Base-by-base conservation (phyloP, 805 yeast genomes). In the Candida boleticola region DNA sequence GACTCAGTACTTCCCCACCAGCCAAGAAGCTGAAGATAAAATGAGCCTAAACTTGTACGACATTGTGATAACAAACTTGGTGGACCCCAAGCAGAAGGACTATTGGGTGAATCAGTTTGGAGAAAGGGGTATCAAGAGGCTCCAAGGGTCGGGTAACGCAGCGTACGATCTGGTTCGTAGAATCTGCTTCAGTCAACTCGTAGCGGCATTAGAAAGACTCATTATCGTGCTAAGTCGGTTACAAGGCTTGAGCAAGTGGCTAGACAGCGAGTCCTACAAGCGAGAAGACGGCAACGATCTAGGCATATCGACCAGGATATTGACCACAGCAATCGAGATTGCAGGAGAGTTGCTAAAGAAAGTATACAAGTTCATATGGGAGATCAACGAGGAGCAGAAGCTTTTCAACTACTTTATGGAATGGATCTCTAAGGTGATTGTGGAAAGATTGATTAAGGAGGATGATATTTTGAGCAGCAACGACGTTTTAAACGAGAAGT, bases 21-120 rank as follows among this genome's bases (percentile, higher is more conserved):
- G 47, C 2, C 44, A 43, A 9, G 50, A 48, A 10, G 47, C 51
- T 26, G 50, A 49, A 19, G 45, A 45, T 4, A 41, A 38, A 16
- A 49, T 64, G 16, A 38, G 46, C 13, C 39, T 47, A 7, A 50
- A 53, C 29, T 54, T 80, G 5, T 71, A 71, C 42, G 77, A 76
- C 38, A 50, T 77, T 18, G 56, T 80, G 2, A 52, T 80, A 3
- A 77, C 85, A 0, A 84, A 85, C 1, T 63, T 76, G 39, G 66
- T 82, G 44, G 71, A 79, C 1, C 68, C 64, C 11, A 59, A 68
- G 0, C 62, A 79, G 1, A 73, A 71, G 44, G 80, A 78, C 42
- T 85, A 82, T 80, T 63, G 85, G 53, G 71, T 77, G 18, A 82
- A 82, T 49, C 78, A 80, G 37, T 63, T 85, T 26, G 89, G 87